Evolutionary conservation across 1,284 basidiomycete genomes (phyloP).

Genomic region (Leccinum griseonigrum): DNA sequence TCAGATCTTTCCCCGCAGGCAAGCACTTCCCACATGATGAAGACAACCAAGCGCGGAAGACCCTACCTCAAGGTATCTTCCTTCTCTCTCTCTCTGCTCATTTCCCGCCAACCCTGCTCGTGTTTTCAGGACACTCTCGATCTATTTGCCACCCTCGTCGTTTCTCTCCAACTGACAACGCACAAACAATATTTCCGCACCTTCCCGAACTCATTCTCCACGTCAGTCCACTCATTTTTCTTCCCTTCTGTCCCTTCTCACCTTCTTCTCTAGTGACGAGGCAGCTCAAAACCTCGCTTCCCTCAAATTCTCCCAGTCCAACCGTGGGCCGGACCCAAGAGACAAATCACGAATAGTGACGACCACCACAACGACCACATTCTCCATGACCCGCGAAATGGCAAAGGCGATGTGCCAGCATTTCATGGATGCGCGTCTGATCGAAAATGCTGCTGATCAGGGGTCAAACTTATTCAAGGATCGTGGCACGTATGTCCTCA

Average conservation of each 20-base stretch:
- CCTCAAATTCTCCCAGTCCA: constrained; percentile 98
- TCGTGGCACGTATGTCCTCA: constrained; percentile 92
- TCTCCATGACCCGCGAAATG: constrained; percentile 99
- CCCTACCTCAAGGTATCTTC: constrained; percentile 83
- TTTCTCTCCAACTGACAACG: constrained; percentile 85
- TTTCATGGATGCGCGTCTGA: constrained; percentile 97
- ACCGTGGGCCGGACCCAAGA: constrained; percentile 95
- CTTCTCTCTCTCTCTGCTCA: constrained; percentile 3
- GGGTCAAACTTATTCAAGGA: constrained; percentile 92
- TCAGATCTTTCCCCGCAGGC: constrained; percentile 39
- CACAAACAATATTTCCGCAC: constrained; percentile 97
- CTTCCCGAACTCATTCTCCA: constrained; percentile 94
- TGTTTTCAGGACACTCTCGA: constrained; percentile 87
- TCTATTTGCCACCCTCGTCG: constrained; percentile 95
- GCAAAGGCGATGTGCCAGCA: constrained; percentile 99
- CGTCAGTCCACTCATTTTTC: constrained; percentile 51
- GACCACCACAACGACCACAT: constrained; percentile 98
- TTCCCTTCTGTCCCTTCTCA: constrained; percentile 15
- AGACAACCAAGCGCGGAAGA: constrained; percentile 90
- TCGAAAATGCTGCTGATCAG: constrained; percentile 94
- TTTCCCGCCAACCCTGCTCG: neutral
- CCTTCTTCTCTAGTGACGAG: constrained; percentile 71
- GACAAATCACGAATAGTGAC: constrained; percentile 97
- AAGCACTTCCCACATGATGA: constrained; percentile 90
- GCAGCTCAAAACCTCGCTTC: constrained; percentile 92